Evolutionary conservation across 1,284 basidiomycete species (phyloP).

Genomic region (Uromyces viciae-fabae): DNA sequence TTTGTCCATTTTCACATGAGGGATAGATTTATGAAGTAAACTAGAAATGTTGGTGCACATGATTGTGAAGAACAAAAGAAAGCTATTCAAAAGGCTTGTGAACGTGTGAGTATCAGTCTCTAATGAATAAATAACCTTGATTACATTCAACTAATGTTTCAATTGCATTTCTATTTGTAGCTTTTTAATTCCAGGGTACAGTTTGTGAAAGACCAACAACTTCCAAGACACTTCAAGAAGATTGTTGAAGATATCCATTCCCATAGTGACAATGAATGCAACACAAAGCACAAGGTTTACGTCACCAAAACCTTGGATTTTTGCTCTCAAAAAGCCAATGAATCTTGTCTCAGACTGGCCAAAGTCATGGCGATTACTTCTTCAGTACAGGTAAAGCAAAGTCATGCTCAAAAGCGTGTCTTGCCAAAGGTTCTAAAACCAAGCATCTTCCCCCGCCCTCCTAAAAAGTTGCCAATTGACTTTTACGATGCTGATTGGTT

Average conservation of each 20-base stretch:
- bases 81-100: background rate
- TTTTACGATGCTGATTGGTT: slow-evolving; percentile 21
- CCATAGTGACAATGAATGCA: slow-evolving; percentile 19
- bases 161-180: background rate
- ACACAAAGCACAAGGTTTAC: background rate
- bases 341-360: background rate
- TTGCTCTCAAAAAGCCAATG: background rate
- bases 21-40: background rate
- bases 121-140: too few relatives aligned
- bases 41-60: background rate
- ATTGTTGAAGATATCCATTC: background rate
- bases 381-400: background rate
- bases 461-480: background rate
- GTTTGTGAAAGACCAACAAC: background rate
- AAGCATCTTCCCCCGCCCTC: background rate
- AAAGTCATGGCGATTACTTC: background rate
- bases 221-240: background rate
- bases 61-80: background rate
- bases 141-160: background rate
- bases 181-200: background rate
- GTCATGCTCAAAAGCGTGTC: too few relatives aligned
- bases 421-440: too few relatives aligned
- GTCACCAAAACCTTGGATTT: background rate
- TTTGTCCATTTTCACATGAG: background rate
- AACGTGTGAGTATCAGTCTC: background rate